These are phyloP conservation scores for Saccharomycopsis vini DNA, from an alignment of 805 yeast genomes.

Conservation along the genomic window DNA sequence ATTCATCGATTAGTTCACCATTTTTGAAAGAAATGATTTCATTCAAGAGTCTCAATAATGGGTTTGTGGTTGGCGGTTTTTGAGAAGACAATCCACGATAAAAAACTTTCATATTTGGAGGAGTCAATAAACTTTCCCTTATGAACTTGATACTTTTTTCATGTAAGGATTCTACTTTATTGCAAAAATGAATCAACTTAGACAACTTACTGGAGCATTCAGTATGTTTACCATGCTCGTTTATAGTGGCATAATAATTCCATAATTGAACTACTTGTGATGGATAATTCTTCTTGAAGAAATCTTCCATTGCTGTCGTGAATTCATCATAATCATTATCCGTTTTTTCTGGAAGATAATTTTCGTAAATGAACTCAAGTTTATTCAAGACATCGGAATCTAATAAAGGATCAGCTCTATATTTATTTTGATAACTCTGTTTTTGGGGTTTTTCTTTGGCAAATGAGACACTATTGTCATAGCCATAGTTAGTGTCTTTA, in stretches of 20 bases:
- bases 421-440: neutral
- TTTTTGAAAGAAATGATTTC: constrained; percentile 41
- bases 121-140: constrained; percentile 43
- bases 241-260: constrained; percentile 37
- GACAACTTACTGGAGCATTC: constrained; percentile 35
- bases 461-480: constrained; percentile 4
- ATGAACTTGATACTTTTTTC: constrained; percentile 33
- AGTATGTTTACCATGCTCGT: constrained; percentile 46
- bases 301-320: constrained; percentile 22
- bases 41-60: constrained; percentile 49
- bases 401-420: constrained; percentile 2
- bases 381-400: constrained; percentile 3
- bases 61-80: constrained; percentile 51
- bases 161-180: constrained; percentile 19
- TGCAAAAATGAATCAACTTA: constrained; percentile 19
- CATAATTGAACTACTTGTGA: constrained; percentile 36
- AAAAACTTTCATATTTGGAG: constrained; percentile 42
- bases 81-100: constrained; percentile 57
- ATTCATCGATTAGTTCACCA: constrained; percentile 44
- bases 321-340: constrained; percentile 1
- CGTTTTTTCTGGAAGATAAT: neutral
- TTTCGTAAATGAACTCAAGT: constrained; percentile 2
- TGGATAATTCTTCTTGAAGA: constrained; percentile 28
- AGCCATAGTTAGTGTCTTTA: too few species aligned
- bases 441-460: constrained; percentile 4